Evolutionary conservation across 495 filamentous ascomycete genomes (phyloP).

Genomic region (Choiromyces venosus): DNA sequence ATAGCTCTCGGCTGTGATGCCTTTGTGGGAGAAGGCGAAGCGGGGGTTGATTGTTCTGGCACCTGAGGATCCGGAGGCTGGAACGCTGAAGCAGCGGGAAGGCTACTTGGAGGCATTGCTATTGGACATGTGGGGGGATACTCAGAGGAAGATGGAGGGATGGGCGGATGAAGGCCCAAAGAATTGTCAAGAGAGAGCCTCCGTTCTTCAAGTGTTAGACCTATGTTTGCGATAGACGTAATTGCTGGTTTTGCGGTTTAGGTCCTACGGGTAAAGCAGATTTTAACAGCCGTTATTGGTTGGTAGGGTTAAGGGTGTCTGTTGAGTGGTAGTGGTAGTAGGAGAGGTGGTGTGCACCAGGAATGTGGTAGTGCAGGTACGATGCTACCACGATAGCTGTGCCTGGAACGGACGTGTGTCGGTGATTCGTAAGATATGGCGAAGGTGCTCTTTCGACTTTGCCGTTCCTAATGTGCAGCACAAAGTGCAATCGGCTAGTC

Average conservation of each 20-base stretch:
- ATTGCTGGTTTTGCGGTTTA: constrained; percentile 19
- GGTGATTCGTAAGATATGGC: not conserved
- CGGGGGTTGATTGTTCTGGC: constrained; percentile 27
- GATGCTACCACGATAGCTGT: constrained; percentile 12
- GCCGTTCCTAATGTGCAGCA: not conserved
- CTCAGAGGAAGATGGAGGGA: constrained; percentile 41
- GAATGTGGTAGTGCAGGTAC: constrained; percentile 28
- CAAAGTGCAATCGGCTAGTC: not conserved
- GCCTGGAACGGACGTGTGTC: not conserved
- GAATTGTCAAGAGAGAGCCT: constrained; percentile 27
- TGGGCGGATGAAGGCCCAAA: constrained; percentile 44
- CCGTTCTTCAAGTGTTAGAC: constrained; percentile 10
- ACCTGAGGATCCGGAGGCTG: constrained; percentile 31
- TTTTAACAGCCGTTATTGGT: constrained; percentile 8
- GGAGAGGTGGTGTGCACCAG: constrained; percentile 22
- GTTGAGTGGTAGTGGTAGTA: constrained; percentile 12
- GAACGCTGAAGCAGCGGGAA: constrained; percentile 28
- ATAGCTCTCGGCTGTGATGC: constrained; percentile 20
- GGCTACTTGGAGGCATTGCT: constrained; percentile 40
- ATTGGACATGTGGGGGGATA: constrained; percentile 40
- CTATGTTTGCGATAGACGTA: constrained; percentile 13
- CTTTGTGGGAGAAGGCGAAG: constrained; percentile 19
- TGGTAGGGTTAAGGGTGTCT: constrained; percentile 10
- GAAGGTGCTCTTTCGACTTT: not conserved
- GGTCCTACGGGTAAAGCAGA: not conserved